These are phyloP conservation scores for Sarocladium strictum DNA, from an alignment of 2,329 filamentous ascomycete genomes.

Conservation along the genomic window DNA sequence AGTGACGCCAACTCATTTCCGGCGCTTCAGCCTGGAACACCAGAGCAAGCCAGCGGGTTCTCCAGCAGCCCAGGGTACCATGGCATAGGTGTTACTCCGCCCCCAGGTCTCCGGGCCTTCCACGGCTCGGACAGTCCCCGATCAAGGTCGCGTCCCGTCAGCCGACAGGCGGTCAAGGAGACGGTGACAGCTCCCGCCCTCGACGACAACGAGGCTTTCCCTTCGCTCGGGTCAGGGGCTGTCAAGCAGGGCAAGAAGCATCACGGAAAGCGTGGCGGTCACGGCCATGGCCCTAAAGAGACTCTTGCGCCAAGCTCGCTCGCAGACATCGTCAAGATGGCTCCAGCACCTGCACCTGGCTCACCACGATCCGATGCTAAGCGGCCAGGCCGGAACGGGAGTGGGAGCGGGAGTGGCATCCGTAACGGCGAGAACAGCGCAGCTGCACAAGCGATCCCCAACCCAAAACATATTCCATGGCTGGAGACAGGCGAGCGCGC, in stretches of 20 bases:
- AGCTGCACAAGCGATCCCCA: slow-evolving; percentile 76
- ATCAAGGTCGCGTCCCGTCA: slow-evolving; percentile 76
- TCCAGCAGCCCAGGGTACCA: slow-evolving; percentile 44
- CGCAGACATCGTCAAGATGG: slow-evolving; percentile 93
- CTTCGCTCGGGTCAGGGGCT: slow-evolving; percentile 71
- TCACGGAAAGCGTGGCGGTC: slow-evolving; percentile 83
- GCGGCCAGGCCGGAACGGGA: slow-evolving; percentile 58
- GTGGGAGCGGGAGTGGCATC: slow-evolving; percentile 54
- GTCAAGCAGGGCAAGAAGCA: slow-evolving; percentile 79
- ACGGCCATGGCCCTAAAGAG: slow-evolving; percentile 66
- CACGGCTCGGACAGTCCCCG: slow-evolving; percentile 58
- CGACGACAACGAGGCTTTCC: slow-evolving; percentile 94
- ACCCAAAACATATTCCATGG: slow-evolving; percentile 92
- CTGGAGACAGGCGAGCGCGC: slow-evolving; percentile 85
- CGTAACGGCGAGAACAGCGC: slow-evolving; percentile 71
- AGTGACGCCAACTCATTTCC: slow-evolving; percentile 85
- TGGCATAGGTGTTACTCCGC: slow-evolving; percentile 55
- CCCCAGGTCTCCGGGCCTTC: slow-evolving; percentile 63
- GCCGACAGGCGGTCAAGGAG: slow-evolving; percentile 62
- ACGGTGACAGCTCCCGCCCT: slow-evolving; percentile 68
- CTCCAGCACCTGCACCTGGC: slow-evolving; percentile 69
- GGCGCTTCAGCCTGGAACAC: slow-evolving; percentile 52
- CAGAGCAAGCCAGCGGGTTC: slow-evolving; percentile 52
- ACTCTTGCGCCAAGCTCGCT: slow-evolving; percentile 67
- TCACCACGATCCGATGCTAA: slow-evolving; percentile 54